Conservation (phyloP, 139 green algal species). For the Astrephomene gubernaculifera region DNA sequence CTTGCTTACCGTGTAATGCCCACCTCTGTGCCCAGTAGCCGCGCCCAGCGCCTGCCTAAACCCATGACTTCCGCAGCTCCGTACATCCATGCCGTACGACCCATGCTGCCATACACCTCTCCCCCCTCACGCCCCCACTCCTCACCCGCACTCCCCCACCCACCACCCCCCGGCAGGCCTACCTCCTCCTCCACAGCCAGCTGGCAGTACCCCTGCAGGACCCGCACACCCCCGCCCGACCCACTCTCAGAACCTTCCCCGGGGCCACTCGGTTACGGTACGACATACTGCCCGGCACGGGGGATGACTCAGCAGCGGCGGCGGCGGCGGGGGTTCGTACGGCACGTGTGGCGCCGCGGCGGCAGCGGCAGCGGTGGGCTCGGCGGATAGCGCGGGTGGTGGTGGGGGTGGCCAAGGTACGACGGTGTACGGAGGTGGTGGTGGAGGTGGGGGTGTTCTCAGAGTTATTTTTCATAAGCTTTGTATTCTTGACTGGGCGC, state of each 20-base stretch:
- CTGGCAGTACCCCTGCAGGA: constrained; percentile 4
- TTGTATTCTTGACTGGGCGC: too few relatives aligned
- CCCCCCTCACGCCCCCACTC: not conserved
- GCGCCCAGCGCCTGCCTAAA: not conserved
- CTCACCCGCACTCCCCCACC: not conserved
- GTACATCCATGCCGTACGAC: not conserved
- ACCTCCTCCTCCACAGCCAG: not conserved
- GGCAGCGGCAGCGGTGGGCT: not conserved
- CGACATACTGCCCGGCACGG: not conserved
- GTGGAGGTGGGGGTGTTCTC: too few relatives aligned
- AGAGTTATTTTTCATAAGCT: too few relatives aligned
- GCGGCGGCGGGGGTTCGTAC: not conserved
- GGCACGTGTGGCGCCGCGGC: not conserved
- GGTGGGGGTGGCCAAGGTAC: not conserved
- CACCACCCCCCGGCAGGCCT: not conserved
- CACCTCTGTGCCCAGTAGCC: not conserved
- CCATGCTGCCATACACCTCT: not conserved
- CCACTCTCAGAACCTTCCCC: not conserved
- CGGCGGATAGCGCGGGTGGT: not conserved
- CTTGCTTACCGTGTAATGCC: not conserved
- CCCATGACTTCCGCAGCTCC: not conserved
- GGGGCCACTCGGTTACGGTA: not conserved
- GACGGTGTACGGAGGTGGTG: too few relatives aligned
- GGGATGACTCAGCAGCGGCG: too few relatives aligned
- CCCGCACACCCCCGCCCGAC: not conserved